A percentile compares a stretch with the other conserved stretches of the same genome.
These are phyloP conservation scores for Clonostachys solani DNA, from an alignment of 2,329 filamentous ascomycete genomes.

Conservation along the genomic window DNA sequence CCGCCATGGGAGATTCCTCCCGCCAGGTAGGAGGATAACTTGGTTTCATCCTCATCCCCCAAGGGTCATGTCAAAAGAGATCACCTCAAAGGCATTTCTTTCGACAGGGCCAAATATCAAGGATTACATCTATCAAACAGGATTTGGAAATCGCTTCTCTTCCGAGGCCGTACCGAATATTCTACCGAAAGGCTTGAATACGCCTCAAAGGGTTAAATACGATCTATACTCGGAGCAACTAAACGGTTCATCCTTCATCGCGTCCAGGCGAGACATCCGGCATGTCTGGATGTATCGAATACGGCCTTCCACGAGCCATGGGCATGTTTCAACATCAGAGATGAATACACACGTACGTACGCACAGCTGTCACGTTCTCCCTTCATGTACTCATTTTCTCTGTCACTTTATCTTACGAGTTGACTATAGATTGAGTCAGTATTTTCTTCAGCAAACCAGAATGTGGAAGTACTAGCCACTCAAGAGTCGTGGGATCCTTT, in stretches of 20 bases:
- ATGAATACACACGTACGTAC: not conserved
- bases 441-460: constrained; percentile 39
- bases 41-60: not conserved
- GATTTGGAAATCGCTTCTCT: constrained; percentile 48
- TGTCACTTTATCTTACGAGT: not conserved
- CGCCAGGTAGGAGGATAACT: not conserved
- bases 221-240: constrained; percentile 42
- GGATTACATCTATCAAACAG: constrained; percentile 49
- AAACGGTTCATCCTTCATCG: constrained; percentile 31
- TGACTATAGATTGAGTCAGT: constrained; percentile 25
- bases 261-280: constrained; percentile 17
- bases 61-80: constrained; percentile 7
- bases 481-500: constrained; percentile 47
- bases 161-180: constrained; percentile 39
- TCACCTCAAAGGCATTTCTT: not conserved
- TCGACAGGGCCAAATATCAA: constrained; percentile 10
- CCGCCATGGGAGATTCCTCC: too few relatives aligned
- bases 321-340: not conserved
- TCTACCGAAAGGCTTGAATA: constrained; percentile 37
- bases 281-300: constrained; percentile 28
- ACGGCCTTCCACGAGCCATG: constrained; percentile 23
- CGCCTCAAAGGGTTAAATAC: constrained; percentile 34
- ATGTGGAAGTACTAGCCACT: constrained; percentile 36
- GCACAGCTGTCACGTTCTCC: not conserved
- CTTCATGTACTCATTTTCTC: not conserved